Base-by-base conservation (phyloP, 768 basidiomycete species). In the Boletus sensibilis region DNA sequence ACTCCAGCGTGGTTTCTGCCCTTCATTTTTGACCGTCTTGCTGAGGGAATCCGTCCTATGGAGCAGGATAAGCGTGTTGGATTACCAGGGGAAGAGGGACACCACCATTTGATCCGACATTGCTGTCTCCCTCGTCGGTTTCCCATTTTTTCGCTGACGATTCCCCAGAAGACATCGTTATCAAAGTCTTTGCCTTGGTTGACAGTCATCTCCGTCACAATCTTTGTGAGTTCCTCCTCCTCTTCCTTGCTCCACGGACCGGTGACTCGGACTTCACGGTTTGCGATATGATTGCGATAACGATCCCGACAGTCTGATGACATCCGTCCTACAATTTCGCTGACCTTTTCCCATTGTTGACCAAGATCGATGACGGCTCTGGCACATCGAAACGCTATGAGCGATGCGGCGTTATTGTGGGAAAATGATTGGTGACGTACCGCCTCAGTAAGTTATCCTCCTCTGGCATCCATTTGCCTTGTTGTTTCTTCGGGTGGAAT, bases 91-190 rank as follows among this genome's bases (percentile, higher is more conserved):
- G 13, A 53, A 50, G 39, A 29, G 11, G 40, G 72, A 52, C 56
- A 29, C 37, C n/a, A 90, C 90, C 92, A 94, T 81, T 94, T 94
- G 42, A 88, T 89, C 46, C 92, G 80, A 75, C 92, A 93, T 68
- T 94, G 92, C 64, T 92, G 88, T 60, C 91, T 79, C 35, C 86
- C 85, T 47, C 92, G 81, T 46, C 71, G 86, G 23, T 84, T 82
- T 38, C 85, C 88, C 92, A 94, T 93, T 44, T 80, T 78, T 47
- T 86, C 80, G 58, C 85, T 86, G 38, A 94, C 88, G 50, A 79
- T 78, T 16, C 84, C 82, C 92, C 92, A 94, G 72, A 91, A 92
- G 34, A 92, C 84, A 59, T 93, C 91, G 51, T 83, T 85, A 53
- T 91, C 90, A 50, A 83, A 70, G 61, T 87, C 80, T 65, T 83